Evolutionary conservation across 768 basidiomycete genomes (phyloP).

Genomic region (Auriculariales sp.): DNA sequence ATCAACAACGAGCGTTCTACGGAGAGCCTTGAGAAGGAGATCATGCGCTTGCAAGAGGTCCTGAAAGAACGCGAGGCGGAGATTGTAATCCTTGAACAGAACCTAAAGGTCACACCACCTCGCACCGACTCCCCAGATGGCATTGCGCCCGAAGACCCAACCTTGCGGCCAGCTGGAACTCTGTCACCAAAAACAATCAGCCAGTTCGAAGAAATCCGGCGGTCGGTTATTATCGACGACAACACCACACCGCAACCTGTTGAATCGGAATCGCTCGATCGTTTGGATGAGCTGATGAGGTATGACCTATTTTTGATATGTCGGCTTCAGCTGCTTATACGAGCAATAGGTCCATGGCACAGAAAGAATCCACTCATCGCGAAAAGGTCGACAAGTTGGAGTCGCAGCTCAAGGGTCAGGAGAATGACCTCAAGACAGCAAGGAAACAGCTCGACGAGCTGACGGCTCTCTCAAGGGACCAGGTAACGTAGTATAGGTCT

Average conservation of each 20-base stretch:
- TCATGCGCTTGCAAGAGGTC: slow-evolving; percentile 89
- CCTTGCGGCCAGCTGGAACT: slow-evolving; percentile 15
- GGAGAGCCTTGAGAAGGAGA: slow-evolving; percentile 80
- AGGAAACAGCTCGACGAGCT: slow-evolving; percentile 74
- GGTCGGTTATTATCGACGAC: slow-evolving; percentile 37
- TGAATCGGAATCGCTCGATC: slow-evolving; percentile 55
- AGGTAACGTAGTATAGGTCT: slow-evolving; percentile 32
- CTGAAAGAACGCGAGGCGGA: slow-evolving; percentile 86
- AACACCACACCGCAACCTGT: slow-evolving; percentile 28
- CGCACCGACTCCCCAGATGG: slow-evolving; percentile 2
- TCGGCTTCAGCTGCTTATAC: slow-evolving; percentile 7
- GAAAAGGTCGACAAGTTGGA: slow-evolving; percentile 65
- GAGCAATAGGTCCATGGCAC: slow-evolving; percentile 74
- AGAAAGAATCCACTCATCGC: slow-evolving; percentile 84
- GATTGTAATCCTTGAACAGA: slow-evolving; percentile 57
- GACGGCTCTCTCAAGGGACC: slow-evolving; percentile 66
- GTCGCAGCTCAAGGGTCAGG: slow-evolving; percentile 37
- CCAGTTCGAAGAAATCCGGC: slow-evolving; percentile 61
- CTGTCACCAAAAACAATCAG: slow-evolving; percentile 60
- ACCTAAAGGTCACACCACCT: slow-evolving; percentile 17
- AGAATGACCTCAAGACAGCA: slow-evolving; percentile 24
- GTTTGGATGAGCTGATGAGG: slow-evolving; percentile 88
- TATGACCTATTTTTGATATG: slow-evolving; percentile 24
- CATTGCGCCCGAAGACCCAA: slow-evolving; percentile 4
- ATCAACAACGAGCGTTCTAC: slow-evolving; percentile 51